phyloP scores from a whole-genome alignment of 129 eudicot genomes.

The Flaveria brownii region DNA sequence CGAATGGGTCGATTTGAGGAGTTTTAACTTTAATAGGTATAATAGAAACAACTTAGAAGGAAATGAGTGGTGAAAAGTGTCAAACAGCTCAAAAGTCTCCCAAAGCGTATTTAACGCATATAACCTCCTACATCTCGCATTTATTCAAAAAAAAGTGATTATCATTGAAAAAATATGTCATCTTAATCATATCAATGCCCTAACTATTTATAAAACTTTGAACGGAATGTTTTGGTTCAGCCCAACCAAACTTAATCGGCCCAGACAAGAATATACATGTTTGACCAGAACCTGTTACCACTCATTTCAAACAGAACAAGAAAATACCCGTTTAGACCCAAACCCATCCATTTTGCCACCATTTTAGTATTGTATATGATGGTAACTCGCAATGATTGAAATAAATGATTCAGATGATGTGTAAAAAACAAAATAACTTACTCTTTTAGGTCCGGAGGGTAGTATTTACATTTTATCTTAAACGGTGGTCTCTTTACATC shows the following conservation, averaged over 20 bases:
- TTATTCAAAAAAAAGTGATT: background rate
- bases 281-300: background rate
- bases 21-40: background rate
- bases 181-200: background rate
- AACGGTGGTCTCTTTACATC: constrained; percentile 73
- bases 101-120: background rate
- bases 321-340: background rate
- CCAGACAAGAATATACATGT: background rate
- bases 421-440: constrained; percentile 38
- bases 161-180: background rate
- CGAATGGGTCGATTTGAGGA: background rate
- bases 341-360: background rate
- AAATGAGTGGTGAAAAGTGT: background rate
- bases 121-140: background rate
- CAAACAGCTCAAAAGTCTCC: background rate
- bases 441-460: constrained; percentile 85
- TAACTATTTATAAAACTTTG: background rate
- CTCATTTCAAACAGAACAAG: background rate
- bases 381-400: constrained; percentile 4
- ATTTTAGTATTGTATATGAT: background rate
- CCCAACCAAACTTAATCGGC: background rate
- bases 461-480: constrained; percentile 71
- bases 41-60: background rate
- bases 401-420: background rate
- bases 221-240: background rate